Evolutionary conservation across 2,329 filamentous ascomycete species (phyloP).

Genomic region (Penicillium frequentans): DNA sequence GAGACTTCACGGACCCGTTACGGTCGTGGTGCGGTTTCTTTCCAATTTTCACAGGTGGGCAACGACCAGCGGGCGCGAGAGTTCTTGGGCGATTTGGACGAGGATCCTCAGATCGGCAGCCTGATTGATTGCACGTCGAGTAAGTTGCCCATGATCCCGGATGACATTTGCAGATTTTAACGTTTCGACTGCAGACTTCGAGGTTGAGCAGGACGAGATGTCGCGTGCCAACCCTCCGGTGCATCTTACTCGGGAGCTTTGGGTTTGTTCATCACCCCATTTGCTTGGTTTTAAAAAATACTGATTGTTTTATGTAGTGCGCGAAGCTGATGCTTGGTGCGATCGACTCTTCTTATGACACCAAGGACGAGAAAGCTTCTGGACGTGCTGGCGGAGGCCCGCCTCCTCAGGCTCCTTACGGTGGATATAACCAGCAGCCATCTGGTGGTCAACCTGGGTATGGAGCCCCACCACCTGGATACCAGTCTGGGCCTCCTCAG

Average conservation of each 20-base stretch:
- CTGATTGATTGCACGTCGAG: conserved; percentile 69
- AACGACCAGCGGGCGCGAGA: conserved; percentile 65
- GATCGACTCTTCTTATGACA: conserved; percentile 66
- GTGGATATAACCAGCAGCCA: conserved; percentile 29
- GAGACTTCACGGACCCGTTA: conserved; percentile 54
- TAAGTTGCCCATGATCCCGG: conserved; percentile 40
- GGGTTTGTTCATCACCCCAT: conserved; percentile 42
- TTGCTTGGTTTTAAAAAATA: neutral
- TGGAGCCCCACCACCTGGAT: neutral
- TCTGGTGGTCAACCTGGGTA: conserved; percentile 12
- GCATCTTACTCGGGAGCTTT: conserved; percentile 64
- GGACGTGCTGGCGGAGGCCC: conserved; percentile 29
- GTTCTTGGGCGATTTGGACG: conserved; percentile 64
- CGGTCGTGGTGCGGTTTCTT: conserved; percentile 60
- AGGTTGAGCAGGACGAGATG: conserved; percentile 69
- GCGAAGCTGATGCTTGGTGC: conserved; percentile 67
- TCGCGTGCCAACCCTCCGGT: conserved; percentile 60
- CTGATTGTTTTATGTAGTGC: conserved; percentile 37
- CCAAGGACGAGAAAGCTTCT: conserved; percentile 61
- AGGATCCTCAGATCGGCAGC: conserved; percentile 60
- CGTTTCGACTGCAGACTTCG: conserved; percentile 52
- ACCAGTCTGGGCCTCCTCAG: neutral
- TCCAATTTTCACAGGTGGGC: conserved; percentile 69
- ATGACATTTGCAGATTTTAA: neutral
- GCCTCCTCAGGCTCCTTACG: conserved; percentile 37